phyloP scores from a whole-genome alignment of 2,329 filamentous ascomycete species.

The Tolypocladium amazonense region DNA sequence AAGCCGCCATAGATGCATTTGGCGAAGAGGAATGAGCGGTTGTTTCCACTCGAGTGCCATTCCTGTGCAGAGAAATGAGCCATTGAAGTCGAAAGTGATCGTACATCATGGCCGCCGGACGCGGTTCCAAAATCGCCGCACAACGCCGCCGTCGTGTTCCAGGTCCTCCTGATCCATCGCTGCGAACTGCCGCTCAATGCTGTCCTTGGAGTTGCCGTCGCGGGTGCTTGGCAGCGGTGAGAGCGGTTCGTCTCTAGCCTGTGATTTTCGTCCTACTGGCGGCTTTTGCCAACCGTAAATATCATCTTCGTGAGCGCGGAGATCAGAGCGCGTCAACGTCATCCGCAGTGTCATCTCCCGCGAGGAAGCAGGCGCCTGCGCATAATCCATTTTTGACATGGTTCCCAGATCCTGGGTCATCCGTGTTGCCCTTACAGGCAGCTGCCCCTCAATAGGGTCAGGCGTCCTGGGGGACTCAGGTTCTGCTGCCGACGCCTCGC shows the following conservation, averaged over 20 bases:
- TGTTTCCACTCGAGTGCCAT: not conserved
- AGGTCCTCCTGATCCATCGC: slow-evolving; percentile 39
- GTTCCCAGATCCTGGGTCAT: slow-evolving; percentile 13
- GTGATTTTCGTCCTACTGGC: slow-evolving; percentile 31
- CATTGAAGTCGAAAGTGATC: not conserved
- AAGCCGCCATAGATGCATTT: not conserved
- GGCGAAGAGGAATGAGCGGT: not conserved
- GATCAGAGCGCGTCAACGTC: slow-evolving; percentile 84
- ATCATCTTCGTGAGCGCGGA: slow-evolving; percentile 63
- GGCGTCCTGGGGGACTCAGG: slow-evolving; percentile 51
- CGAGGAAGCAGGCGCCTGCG: slow-evolving; percentile 44
- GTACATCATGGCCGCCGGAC: slow-evolving; percentile 33
- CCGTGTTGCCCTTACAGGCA: slow-evolving; percentile 15
- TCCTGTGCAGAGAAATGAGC: not conserved
- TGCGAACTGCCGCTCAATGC: slow-evolving; percentile 41
- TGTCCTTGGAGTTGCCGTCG: slow-evolving; percentile 34
- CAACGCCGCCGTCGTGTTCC: slow-evolving; percentile 35
- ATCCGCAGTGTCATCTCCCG: slow-evolving; percentile 93
- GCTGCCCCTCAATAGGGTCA: slow-evolving; percentile 31
- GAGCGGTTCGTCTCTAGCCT: slow-evolving; percentile 20
- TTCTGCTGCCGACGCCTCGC: slow-evolving; percentile 43
- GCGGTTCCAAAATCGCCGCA: slow-evolving; percentile 56
- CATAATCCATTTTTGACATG: slow-evolving; percentile 28
- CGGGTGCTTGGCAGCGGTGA: slow-evolving; percentile 19
- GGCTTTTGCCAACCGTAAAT: slow-evolving; percentile 57